These are phyloP conservation scores for Suhomyces yuchorum DNA, from an alignment of 1,139 yeast species.

Conservation along the genomic window DNA sequence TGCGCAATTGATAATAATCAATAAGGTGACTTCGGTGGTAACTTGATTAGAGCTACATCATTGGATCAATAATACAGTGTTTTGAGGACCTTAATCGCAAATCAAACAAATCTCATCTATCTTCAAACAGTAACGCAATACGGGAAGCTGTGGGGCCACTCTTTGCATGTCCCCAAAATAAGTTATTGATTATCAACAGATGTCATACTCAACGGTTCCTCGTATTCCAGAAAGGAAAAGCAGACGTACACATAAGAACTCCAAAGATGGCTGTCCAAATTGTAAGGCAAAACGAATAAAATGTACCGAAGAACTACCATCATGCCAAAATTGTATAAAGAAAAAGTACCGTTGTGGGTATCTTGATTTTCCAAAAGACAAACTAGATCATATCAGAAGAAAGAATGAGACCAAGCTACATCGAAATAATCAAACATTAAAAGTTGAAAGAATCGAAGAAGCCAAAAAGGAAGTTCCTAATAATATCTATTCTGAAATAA, in stretches of 20 bases:
- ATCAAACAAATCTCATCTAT: not conserved
- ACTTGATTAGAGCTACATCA: constrained; percentile 1
- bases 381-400: constrained; percentile 33
- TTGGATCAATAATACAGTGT: not conserved
- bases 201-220: constrained; percentile 10
- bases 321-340: constrained; percentile 43
- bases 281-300: constrained; percentile 48
- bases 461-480: not conserved
- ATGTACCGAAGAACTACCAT: constrained; percentile 48
- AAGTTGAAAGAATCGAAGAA: constrained; percentile 8
- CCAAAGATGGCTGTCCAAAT: constrained; percentile 50
- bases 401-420: constrained; percentile 33
- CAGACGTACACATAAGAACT: constrained; percentile 48
- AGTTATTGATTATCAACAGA: not conserved
- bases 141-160: not conserved
- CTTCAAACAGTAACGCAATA: not conserved
- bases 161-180: not conserved
- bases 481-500: not conserved
- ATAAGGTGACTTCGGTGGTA: not conserved
- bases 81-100: not conserved
- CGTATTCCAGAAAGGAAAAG: constrained; percentile 34
- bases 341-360: constrained; percentile 47
- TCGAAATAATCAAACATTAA: not conserved
- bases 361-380: constrained; percentile 43
- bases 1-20: constrained; percentile 2